These are phyloP conservation scores for Gynandropsis gynandra DNA, from an alignment of 345 rosid species.

Conservation along the genomic window DNA sequence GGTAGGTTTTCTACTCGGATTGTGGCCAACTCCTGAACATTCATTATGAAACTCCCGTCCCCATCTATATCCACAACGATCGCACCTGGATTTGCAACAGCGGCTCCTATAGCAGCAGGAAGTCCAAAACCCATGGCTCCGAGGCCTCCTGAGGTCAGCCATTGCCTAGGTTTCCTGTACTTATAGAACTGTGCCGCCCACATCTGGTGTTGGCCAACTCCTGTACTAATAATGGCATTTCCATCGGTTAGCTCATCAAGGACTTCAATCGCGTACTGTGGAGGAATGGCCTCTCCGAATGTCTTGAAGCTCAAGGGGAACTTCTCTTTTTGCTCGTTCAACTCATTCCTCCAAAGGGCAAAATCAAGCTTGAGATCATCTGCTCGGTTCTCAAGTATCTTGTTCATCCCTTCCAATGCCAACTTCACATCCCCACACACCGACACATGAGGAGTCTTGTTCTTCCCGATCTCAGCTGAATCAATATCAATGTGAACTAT, in stretches of 20 bases:
- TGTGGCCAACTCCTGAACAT: constrained; percentile 58
- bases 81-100: constrained; percentile 81
- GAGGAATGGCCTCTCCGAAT: constrained; percentile 85
- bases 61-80: constrained; percentile 92
- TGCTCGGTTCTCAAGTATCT: constrained; percentile 45
- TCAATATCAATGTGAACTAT: constrained; percentile 95
- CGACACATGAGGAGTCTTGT: constrained; percentile 91
- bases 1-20: constrained; percentile 82
- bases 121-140: constrained; percentile 99
- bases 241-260: constrained; percentile 85
- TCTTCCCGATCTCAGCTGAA: constrained; percentile 95
- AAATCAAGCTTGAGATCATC: constrained; percentile 58
- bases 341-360: constrained; percentile 66
- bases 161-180: constrained; percentile 78
- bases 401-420: constrained; percentile 68
- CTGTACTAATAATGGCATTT: constrained; percentile 81
- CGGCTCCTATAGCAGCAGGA: constrained; percentile 97
- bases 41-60: constrained; percentile 59
- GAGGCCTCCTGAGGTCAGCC: constrained; percentile 85
- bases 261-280: constrained; percentile 79
- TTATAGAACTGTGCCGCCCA: constrained; percentile 99
- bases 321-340: constrained; percentile 57
- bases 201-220: constrained; percentile 99
- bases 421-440: constrained; percentile 80
- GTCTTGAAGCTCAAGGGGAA: constrained; percentile 72